Evolutionary conservation across 2,329 filamentous ascomycete species (phyloP), one percentile per base, ranked within the genome.

Genomic region (Metarhizium rileyi): DNA sequence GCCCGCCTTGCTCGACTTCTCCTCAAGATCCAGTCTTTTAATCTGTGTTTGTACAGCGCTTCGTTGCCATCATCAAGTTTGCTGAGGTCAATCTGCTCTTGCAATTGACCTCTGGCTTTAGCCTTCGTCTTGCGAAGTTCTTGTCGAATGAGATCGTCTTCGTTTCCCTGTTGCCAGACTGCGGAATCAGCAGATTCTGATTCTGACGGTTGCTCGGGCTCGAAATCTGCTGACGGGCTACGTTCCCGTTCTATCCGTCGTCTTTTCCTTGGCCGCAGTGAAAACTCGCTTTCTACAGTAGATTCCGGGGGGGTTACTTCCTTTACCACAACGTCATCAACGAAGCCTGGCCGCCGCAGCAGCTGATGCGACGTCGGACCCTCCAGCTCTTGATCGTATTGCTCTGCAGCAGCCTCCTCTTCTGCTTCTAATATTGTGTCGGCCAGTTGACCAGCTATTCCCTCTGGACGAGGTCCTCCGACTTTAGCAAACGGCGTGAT

Each of bases 401-500:
- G 59, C 30, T 67, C 60, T 18, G 61, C 65, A 10, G 75, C 58
- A 35, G 77, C 73, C 45, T 86, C 86, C 50, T 89, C 84, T 61
- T 95, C 90, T 0, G 87, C 89, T 62, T 94, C 87, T 14, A 90
- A 71, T 51, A 95, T 77, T 2, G 84, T 85, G 60, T 90, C 83
- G 10, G 86, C 84, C 16, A 95, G 72, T 52, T 83, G 84, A 2
- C 84, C 84, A 42, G 83, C 75, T 3, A 82, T 74, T 3, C 77
- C 80, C 26, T 79, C 72, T 3, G 74, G 74, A 2, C 82, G 70
- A n/a, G 79, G 75, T 14, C 80, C 76, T 25, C 81, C 81, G 58
- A 95, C 78, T 55, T 84, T 87, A 7, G 90, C 87, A 61, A 98
- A 98, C 0, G 93, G 93, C 0, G 93, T 98, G 57, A 98, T 97